A percentile compares a stretch with the other conserved stretches of the same genome.
Conservation (phyloP, 140 eudicot genomes). For the Bidens hawaiensis region DNA sequence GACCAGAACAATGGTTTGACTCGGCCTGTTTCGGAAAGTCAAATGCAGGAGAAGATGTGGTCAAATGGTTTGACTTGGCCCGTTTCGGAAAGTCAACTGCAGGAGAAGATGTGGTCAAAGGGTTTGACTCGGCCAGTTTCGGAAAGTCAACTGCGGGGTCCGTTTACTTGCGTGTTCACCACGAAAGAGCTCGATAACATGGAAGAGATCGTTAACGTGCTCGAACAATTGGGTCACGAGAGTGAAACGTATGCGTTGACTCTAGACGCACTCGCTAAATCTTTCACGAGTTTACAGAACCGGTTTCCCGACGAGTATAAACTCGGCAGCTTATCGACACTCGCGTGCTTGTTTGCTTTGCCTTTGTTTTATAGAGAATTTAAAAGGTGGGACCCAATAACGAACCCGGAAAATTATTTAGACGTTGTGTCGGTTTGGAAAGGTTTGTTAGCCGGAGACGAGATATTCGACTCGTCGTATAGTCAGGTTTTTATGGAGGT, state of each 20-base stretch:
- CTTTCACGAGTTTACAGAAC: constrained; percentile 46
- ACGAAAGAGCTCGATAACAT: constrained; percentile 53
- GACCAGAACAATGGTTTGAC: constrained; percentile 39
- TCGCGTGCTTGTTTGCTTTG: constrained; percentile 68
- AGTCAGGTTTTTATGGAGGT: constrained; percentile 77
- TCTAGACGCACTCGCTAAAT: constrained; percentile 56
- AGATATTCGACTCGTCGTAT: constrained; percentile 47
- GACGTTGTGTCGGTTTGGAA: constrained; percentile 55
- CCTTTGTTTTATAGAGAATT: constrained; percentile 70
- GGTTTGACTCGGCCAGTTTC: too few species aligned
- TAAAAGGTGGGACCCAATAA: constrained; percentile 85
- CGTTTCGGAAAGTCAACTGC: constrained; percentile 26
- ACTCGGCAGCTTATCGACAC: constrained; percentile 54
- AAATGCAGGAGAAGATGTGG: constrained; percentile 59
- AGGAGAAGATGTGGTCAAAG: constrained; percentile 70
- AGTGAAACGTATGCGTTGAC: constrained; percentile 46
- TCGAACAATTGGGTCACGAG: constrained; percentile 43
- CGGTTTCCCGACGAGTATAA: constrained; percentile 59
- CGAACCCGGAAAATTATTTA: constrained; percentile 50
- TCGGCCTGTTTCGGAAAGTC: constrained; percentile 23
- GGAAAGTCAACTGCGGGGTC: too few species aligned
- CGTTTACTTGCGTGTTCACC: too few species aligned
- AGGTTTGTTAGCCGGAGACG: constrained; percentile 59
- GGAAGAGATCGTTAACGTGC: constrained; percentile 43
- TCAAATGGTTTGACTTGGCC: too few species aligned